Evolutionary conservation across 495 filamentous ascomycete genomes (phyloP).

Genomic region (Aspergillus cavernicola): DNA sequence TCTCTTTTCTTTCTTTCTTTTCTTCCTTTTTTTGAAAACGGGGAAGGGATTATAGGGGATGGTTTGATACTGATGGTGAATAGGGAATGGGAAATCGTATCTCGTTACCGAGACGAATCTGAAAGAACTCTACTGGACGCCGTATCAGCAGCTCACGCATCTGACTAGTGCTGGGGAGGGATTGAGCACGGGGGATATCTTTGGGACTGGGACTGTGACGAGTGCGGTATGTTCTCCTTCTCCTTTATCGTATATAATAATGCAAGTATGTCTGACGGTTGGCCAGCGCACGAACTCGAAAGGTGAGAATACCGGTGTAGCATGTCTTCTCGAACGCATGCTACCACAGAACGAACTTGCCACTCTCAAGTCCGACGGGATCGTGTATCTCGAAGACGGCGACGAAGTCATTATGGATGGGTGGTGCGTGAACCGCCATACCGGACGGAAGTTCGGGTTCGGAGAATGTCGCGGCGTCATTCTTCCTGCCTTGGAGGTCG

Average conservation of each 20-base stretch:
- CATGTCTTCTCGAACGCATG: constrained; percentile 21
- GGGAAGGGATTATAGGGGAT: no score
- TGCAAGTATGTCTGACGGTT: not conserved
- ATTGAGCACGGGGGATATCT: constrained; percentile 21
- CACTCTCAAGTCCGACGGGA: not conserved
- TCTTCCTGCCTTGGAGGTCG: constrained; percentile 15
- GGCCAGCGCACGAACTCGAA: constrained; percentile 8
- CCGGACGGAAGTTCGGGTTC: constrained; percentile 17
- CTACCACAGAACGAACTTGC: constrained; percentile 8
- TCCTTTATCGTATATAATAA: not conserved
- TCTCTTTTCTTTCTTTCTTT: not conserved
- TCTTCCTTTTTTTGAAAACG: no score
- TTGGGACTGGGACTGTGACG: constrained; percentile 26
- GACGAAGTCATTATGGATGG: constrained; percentile 27
- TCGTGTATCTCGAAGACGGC: constrained; percentile 21
- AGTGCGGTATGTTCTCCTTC: constrained; percentile 14
- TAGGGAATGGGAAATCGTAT: constrained; percentile 23
- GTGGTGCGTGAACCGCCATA: constrained; percentile 18
- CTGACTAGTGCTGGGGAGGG: constrained; percentile 19
- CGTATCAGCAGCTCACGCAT: constrained; percentile 24
- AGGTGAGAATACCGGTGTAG: constrained; percentile 17
- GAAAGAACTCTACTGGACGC: constrained; percentile 26
- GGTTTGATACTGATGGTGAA: not conserved
- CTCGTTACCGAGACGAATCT: constrained; percentile 19
- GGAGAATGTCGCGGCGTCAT: constrained; percentile 20